phyloP scores from a whole-genome alignment of 164 flowering plant genomes.

The Kingdonia uniflora region DNA sequence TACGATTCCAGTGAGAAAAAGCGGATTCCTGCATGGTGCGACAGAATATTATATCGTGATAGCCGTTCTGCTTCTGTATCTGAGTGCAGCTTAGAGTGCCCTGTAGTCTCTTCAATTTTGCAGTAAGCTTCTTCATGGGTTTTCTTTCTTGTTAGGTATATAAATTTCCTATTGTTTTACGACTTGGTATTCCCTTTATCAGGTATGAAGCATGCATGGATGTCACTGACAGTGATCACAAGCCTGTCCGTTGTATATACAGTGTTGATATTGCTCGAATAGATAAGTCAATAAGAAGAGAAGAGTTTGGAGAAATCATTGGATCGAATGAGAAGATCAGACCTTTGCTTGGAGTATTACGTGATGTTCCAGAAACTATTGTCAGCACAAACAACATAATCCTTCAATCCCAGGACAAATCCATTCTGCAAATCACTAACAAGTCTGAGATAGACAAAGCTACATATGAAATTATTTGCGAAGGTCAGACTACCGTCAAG shows the following conservation, averaged over 20 bases:
- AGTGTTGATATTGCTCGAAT: slow-evolving; percentile 53
- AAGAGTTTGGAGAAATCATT: slow-evolving; percentile 58
- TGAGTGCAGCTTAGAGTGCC: slow-evolving; percentile 77
- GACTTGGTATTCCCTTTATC: slow-evolving; percentile 5
- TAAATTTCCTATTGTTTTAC: slow-evolving; percentile 1
- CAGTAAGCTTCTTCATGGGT: slow-evolving; percentile 35
- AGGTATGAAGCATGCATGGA: slow-evolving; percentile 99
- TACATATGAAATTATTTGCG: slow-evolving; percentile 52
- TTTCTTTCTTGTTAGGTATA: not conserved
- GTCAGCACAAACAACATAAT: slow-evolving; percentile 55
- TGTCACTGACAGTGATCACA: slow-evolving; percentile 96
- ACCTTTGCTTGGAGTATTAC: slow-evolving; percentile 34
- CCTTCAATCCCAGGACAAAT: slow-evolving; percentile 65
- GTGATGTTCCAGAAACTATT: slow-evolving; percentile 59
- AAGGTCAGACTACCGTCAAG: slow-evolving; percentile 42
- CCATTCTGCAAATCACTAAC: slow-evolving; percentile 56
- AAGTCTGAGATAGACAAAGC: slow-evolving; percentile 41
- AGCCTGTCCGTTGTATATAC: slow-evolving; percentile 85
- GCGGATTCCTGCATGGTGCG: slow-evolving; percentile 99
- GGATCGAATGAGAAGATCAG: slow-evolving; percentile 46
- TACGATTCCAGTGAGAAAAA: slow-evolving; percentile 99
- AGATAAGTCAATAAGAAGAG: slow-evolving; percentile 76
- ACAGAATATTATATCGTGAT: slow-evolving; percentile 85
- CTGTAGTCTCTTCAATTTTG: slow-evolving; percentile 52
- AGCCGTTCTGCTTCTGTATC: slow-evolving; percentile 37